Evolutionary conservation across 306 rosid species (phyloP).

Genomic region (Quercus dentata): DNA sequence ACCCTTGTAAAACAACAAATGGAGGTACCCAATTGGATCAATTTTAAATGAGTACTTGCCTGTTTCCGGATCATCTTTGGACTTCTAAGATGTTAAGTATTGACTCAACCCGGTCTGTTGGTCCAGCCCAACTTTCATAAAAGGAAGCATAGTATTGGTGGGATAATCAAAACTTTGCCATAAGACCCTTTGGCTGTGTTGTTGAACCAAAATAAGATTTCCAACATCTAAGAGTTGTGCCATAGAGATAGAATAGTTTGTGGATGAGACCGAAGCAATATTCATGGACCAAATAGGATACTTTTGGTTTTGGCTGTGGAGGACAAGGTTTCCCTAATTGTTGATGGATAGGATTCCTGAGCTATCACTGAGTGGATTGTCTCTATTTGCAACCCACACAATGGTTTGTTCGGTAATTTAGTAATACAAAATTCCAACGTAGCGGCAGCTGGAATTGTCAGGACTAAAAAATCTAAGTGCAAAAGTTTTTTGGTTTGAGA

Average conservation of each 20-base stretch:
- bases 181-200: no score
- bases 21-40: constrained; percentile 37
- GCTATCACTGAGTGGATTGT: no score
- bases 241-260: no score
- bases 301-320: no score
- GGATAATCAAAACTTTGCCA: constrained; percentile 38
- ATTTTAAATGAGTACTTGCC: constrained; percentile 27
- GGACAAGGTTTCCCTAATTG: no score
- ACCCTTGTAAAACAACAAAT: constrained; percentile 27
- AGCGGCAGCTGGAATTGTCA: constrained; percentile 29
- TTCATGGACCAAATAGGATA: no score
- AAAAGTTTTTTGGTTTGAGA: constrained; percentile 23
- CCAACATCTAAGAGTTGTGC: no score
- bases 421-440: constrained; percentile 43
- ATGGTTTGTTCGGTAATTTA: no score
- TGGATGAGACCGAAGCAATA: no score
- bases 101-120: constrained; percentile 14
- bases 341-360: no score
- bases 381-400: no score
- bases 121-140: constrained; percentile 25
- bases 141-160: constrained; percentile 23
- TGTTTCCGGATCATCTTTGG: constrained; percentile 43
- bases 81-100: constrained; percentile 34
- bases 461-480: constrained; percentile 55
- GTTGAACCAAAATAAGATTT: no score